Base-by-base conservation (phyloP, 306 rosid genomes). In the Crotalaria pallida region DNA sequence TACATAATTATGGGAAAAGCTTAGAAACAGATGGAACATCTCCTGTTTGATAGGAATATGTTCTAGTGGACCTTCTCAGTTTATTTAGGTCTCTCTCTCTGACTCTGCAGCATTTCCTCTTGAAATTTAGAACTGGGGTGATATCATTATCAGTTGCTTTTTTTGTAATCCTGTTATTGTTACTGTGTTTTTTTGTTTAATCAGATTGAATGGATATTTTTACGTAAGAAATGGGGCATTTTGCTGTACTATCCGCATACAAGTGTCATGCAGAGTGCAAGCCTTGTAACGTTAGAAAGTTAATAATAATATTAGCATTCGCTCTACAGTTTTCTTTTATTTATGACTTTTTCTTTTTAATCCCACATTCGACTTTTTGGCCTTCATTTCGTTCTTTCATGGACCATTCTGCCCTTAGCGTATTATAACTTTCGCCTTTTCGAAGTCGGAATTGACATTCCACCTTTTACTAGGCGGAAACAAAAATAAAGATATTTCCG, bases 171-270 rank as follows among this genome's bases (percentile, higher is more conserved):
- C 64, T 26, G 60, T 49, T 62, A 0, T 29, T 52, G 52, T 84
- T 79, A 69, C 34, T 67, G 79, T 58, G 69, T 79, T 79, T 79
- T 79, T 59, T 31, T 31, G 8, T n/a, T n/a, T n/a, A 69, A 79
- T 71, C 87, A 61, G 76, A 85, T 90, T 84, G 71, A 85, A 75
- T 80, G 90, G 87, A 80, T 77, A 75, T 80, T 89, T 81, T 77
- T 64, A 71, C 67, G 63, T 57, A 52, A 68, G 73, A 47, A 73
- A 59, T 77, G 82, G 79, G 96, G 86, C 88, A 78, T 85, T 85
- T 80, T 83, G 84, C 80, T 65, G 74, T 78, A 82, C 85, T 77
- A 87, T 82, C 77, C 10, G 61, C 79, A 66, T 52, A 31, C 58
- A 59, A 69, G 74, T 79, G 79, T 68, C 79, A 69, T 79, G 84